These are phyloP conservation scores for Nepenthes alata DNA, from an alignment of 179 eudicot genomes.

Conservation along the genomic window DNA sequence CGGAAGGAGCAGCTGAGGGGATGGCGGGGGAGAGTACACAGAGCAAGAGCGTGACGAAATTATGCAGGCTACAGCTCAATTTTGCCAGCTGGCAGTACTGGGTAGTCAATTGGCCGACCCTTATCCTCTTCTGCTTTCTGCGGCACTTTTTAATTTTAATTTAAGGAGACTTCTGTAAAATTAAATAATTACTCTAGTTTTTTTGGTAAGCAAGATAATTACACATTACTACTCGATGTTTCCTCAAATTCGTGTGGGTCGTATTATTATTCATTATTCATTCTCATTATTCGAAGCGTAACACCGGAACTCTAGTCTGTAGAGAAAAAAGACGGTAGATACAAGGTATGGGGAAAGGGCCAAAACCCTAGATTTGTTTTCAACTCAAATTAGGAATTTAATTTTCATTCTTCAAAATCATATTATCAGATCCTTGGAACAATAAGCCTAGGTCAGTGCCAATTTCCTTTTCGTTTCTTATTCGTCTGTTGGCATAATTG, in stretches of 20 bases:
- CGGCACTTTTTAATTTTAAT: no score
- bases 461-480: background rate
- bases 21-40: no score
- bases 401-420: constrained; percentile 3
- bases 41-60: no score
- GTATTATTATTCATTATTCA: no score
- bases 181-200: no score
- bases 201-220: no score
- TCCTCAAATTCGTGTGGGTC: no score
- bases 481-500: background rate
- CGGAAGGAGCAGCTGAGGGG: no score
- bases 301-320: background rate
- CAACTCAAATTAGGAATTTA: constrained; percentile 2
- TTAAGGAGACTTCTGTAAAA: no score
- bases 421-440: background rate
- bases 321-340: background rate
- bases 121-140: constrained; percentile 11
- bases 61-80: constrained; percentile 10
- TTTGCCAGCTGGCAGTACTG: constrained; percentile 12
- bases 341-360: background rate
- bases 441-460: background rate
- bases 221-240: no score
- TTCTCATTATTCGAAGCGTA: background rate
- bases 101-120: constrained; percentile 10
- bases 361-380: constrained; percentile 29